A percentile compares a stretch with the other conserved stretches of the same genome.
Evolutionary conservation across 2,329 filamentous ascomycete species (phyloP).

Genomic region (Colletotrichum kahawae): DNA sequence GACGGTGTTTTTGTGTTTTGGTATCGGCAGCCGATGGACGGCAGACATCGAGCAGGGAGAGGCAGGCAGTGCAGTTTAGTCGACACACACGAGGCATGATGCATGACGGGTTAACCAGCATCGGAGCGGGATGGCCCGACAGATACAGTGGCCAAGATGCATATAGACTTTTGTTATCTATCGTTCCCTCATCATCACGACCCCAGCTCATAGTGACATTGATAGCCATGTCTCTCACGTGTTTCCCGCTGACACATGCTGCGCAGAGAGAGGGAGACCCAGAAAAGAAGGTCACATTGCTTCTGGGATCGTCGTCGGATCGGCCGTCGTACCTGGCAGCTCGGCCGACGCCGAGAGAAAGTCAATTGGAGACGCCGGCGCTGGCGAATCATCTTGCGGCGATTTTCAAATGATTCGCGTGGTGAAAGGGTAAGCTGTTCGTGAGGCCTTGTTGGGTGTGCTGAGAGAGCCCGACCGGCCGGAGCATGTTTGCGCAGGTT

Average conservation of each 20-base stretch:
- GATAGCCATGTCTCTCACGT: neutral
- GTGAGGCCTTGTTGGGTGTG: neutral
- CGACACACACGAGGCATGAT: conserved; percentile 14
- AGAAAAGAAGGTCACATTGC: conserved; percentile 16
- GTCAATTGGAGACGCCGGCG: neutral
- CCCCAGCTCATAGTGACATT: neutral
- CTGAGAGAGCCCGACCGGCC: neutral
- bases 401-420: neutral
- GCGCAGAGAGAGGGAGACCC: neutral
- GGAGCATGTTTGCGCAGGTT: conserved; percentile 16
- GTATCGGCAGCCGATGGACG: conserved; percentile 1
- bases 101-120: conserved; percentile 11
- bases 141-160: conserved; percentile 15
- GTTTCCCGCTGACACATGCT: neutral
- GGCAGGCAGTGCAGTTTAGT: neutral
- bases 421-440: neutral
- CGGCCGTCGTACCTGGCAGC: neutral
- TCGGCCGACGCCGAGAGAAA: neutral
- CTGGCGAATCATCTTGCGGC: neutral
- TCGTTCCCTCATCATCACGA: neutral
- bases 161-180: conserved; percentile 9
- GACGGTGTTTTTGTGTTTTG: neutral
- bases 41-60: neutral
- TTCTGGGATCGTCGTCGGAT: neutral
- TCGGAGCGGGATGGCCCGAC: conserved; percentile 9